Base-by-base conservation (phyloP, 768 basidiomycete genomes). In the Lentinula sp. region DNA sequence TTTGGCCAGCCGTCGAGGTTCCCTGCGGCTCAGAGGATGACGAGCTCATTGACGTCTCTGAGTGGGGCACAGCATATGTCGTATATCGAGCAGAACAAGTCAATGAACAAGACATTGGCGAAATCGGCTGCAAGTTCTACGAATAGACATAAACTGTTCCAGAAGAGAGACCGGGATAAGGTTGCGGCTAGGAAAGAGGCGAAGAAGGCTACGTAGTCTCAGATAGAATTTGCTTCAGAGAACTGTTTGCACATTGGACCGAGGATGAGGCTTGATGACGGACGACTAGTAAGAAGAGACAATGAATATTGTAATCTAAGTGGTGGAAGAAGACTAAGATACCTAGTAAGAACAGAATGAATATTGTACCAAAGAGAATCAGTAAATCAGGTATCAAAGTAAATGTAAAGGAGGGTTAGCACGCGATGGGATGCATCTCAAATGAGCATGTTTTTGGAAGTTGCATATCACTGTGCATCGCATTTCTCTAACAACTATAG, bases 41-140 rank as follows among this genome's bases (percentile, higher is more conserved):
- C 88, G 2, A 93, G 93, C 0, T 90, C 88, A 43, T 78, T 95
- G 45, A 84, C 86, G 2, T 89, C 92, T 39, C 79, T 96, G 65
- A 92, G 90, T 70, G 94, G 94, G 35, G 92, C 85, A 4, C 90
- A 92, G 66, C 91, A 92, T 67, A 94, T 95, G 93, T 91, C 90
- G 51, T 95, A 95, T 67, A 81, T 93, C 51, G 93, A 95, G 74
- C 89, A 93, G 72, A 94, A 95, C 76, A 93, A 92, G 73, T 89
- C 88, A 21, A 90, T 87, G 55, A 95, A 95, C 80, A 91, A 89
- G 78, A 85, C 84, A 60, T 78, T 92, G 9, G 84, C 88, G 54
- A 55, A 54, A 61, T 37, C 57, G 35, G 21, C 59, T 53, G 50
- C 60, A 58, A 79, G 80, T 50, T 67, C 66, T 28, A 77, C 79